Base-by-base conservation (phyloP, 2,329 filamentous ascomycete species). In the Ilyonectria destructans region DNA sequence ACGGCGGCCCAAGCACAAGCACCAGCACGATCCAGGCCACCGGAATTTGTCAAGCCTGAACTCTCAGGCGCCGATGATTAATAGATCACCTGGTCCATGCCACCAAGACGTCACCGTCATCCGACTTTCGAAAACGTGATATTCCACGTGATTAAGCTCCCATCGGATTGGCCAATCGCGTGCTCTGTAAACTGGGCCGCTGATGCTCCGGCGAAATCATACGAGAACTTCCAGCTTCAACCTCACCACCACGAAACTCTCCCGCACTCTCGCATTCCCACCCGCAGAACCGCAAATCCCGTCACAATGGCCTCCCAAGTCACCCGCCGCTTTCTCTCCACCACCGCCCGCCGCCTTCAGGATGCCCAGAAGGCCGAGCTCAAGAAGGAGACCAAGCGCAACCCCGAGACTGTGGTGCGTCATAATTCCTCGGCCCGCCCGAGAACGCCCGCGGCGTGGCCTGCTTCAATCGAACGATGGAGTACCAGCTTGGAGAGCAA, bases 311-410 rank as follows among this genome's bases (percentile, higher is more conserved):
- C 88, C 69, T 89, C 88, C 75, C 79, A 86, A 75, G 81, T 89
- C 77, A 82, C 88, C 73, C 87, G 87, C 75, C 84, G 88, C 71
- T 83, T 88, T 69, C 87, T 90, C 77, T 83, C 85, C 76, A 88
- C 87, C 77, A 83, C 85, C 65, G 78, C 81, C 71, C 88, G 88
- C 76, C 87, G 87, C 68, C 75, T 89, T 72, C 79, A 82, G 73
- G 80, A 84, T 67, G 75, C 82, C 58, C 78, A 80, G 75, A 82
- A 86, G 78, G 74, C 82, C 69, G 81, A 82, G 77, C 86, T 90
- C 72, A 87, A 88, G 83, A 82, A 85, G 79, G 87, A 89, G 82
- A 83, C 85, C 78, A 89, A 88, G 86, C 85, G 85, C 79, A 84
- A 85, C 80, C 83, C 83, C 77, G 83, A 85, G 80, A 73, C 80